Percentiles rank a stretch among this genome's conserved stretches.
These are phyloP conservation scores for Diplotaxis tenuifolia DNA, from an alignment of 345 rosid species.

Conservation along the genomic window DNA sequence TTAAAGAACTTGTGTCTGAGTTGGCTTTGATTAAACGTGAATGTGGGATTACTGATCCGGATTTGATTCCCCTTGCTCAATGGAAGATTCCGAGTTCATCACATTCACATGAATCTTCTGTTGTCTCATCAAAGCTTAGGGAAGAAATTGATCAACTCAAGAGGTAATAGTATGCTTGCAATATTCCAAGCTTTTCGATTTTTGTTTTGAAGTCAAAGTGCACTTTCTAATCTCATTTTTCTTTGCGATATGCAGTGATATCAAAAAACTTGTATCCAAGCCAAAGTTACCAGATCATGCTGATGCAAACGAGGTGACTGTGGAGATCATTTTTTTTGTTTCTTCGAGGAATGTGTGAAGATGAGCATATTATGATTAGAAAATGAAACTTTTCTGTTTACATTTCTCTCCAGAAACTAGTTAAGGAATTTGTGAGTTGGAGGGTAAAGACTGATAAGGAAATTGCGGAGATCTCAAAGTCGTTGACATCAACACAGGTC, in stretches of 20 bases:
- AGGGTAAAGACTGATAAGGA: constrained; percentile 58
- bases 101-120: constrained; percentile 42
- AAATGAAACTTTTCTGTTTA: background rate
- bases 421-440: constrained; percentile 54
- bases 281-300: constrained; percentile 51
- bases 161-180: constrained; percentile 40
- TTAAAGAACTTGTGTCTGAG: constrained; percentile 53
- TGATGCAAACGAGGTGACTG: constrained; percentile 55
- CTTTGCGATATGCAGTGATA: constrained; percentile 47
- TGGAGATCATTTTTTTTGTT: constrained; percentile 6
- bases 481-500: constrained; percentile 76
- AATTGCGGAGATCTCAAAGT: constrained; percentile 58
- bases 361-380: background rate
- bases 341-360: constrained; percentile 12
- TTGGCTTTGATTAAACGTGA: constrained; percentile 55
- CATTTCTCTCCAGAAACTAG: constrained; percentile 45
- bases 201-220: background rate
- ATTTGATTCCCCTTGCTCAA: constrained; percentile 57
- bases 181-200: background rate
- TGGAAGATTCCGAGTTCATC: constrained; percentile 46
- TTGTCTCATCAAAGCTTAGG: constrained; percentile 46
- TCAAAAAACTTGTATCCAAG: constrained; percentile 50
- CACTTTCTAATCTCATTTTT: background rate
- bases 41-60: constrained; percentile 61
- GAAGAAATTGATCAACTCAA: constrained; percentile 60